A percentile compares a stretch with the other conserved stretches of the same genome.
phyloP scores from a whole-genome alignment of 2,329 filamentous ascomycete genomes.

The Truncatella angustata region DNA sequence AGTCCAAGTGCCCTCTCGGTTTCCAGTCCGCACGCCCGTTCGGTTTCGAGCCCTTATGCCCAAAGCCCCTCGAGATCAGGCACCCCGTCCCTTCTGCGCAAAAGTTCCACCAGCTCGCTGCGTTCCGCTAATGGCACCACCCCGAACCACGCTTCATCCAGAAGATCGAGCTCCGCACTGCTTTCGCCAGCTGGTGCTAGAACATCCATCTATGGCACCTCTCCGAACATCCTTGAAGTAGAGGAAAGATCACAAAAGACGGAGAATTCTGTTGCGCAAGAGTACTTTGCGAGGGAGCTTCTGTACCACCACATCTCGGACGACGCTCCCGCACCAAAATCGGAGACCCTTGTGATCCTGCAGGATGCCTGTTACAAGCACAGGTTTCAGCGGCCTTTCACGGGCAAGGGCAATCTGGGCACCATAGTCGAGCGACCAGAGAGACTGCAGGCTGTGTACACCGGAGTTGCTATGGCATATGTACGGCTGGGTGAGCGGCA shows the following conservation, averaged over 20 bases:
- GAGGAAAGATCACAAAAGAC: conserved; percentile 42
- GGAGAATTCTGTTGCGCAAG: conserved; percentile 57
- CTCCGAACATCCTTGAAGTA: conserved; percentile 28
- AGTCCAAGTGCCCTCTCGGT: conserved; percentile 39
- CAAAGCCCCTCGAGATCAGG: conserved; percentile 40
- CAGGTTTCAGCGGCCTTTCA: conserved; percentile 79
- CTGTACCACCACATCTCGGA: conserved; percentile 54
- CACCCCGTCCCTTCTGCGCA: conserved; percentile 52
- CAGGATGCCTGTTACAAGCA: conserved; percentile 96
- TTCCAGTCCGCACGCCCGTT: too few species aligned
- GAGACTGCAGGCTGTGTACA: conserved; percentile 76
- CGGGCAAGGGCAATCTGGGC: conserved; percentile 66
- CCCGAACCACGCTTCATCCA: conserved; percentile 37
- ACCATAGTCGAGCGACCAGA: conserved; percentile 94
- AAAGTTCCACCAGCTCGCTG: conserved; percentile 57
- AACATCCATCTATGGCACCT: conserved; percentile 31
- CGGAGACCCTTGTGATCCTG: conserved; percentile 76
- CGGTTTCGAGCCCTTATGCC: conserved; percentile 17
- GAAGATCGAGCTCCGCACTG: conserved; percentile 47
- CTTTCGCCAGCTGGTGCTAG: conserved; percentile 38
- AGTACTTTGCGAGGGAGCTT: conserved; percentile 70
- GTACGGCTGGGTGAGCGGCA: conserved; percentile 84
- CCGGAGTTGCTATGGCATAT: conserved; percentile 85
- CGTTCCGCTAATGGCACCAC: conserved; percentile 44
- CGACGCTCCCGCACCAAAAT: conserved; percentile 34